Base-by-base conservation (phyloP, 2,329 filamentous ascomycete species). In the Aspergillus phoenicis region DNA sequence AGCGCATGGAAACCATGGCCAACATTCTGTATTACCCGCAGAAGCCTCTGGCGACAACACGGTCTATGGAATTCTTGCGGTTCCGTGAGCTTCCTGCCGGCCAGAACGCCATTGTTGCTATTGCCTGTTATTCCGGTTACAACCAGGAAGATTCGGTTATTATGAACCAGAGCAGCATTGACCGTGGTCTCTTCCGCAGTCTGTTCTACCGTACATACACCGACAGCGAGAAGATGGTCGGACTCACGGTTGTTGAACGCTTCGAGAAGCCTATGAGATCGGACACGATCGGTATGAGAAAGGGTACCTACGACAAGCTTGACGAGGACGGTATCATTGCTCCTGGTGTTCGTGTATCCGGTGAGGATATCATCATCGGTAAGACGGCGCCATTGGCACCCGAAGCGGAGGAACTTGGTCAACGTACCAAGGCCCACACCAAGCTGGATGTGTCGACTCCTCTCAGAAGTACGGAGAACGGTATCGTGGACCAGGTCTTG, bases 61-160 rank as follows among this genome's bases (percentile, higher is more conserved):
- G 93, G 66, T 97, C 94, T 4, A 99, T 99, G 96, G 95, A 99
- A 77, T 98, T 96, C 78, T 83, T 99, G 70, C 97, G 97, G 73
- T 99, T 99, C 88, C 87, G 95, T 79, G 95, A 99, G 78, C 83
- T 99, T 61, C 95, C 95, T 17, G 95, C 95, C 15, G 95, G 95
- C 2, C 95, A 99, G 77, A 99, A 99, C 72, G 95, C 95, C 20
- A 99, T 99, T 70, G 95, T 99, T 11, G 96, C 95, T 43, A 99
- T 99, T 79, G 89, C 93, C 62, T 96, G 91, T 76, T 99, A 99
- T 80, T 97, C 93, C 58, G 95, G 95, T 62, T 99, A 99, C 83
- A 99, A 99, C 79, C 96, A 99, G 77, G 95, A 99, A 92, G 95
- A 99, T 87, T 99, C 95, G 68, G 94, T 99, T 68, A 97, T 99